Conservation (phyloP, 805 yeast species). For the Candida coquimbonensis region DNA sequence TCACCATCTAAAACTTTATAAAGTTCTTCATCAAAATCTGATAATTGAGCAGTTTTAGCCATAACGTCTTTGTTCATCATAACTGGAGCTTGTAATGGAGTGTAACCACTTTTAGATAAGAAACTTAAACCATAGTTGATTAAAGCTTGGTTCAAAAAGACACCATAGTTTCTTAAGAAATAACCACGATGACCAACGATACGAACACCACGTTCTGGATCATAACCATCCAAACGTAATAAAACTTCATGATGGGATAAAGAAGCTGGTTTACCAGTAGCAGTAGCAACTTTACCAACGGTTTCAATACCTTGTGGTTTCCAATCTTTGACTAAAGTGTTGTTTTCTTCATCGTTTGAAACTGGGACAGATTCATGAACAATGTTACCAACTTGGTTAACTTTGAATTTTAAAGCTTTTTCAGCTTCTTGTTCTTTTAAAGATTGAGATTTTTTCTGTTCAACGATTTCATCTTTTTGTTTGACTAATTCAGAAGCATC, state of each 20-base stretch:
- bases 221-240: conserved; percentile 93
- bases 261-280: conserved; percentile 66
- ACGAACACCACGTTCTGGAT: conserved; percentile 97
- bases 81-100: conserved; percentile 95
- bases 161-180: conserved; percentile 92
- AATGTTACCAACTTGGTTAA: conserved; percentile 86
- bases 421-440: conserved; percentile 78
- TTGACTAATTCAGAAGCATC: conserved; percentile 81
- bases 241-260: conserved; percentile 95
- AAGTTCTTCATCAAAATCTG: conserved; percentile 96
- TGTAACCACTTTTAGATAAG: conserved; percentile 70
- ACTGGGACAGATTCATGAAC: conserved; percentile 89
- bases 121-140: conserved; percentile 92
- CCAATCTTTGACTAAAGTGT: conserved; percentile 84
- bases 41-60: conserved; percentile 98
- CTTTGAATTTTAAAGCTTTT: conserved; percentile 64
- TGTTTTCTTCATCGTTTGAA: conserved; percentile 85
- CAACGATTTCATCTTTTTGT: conserved; percentile 69
- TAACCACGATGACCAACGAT: conserved; percentile 98
- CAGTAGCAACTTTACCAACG: conserved; percentile 63
- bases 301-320: conserved; percentile 62
- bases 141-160: conserved; percentile 94
- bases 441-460: conserved; percentile 59
- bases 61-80: conserved; percentile 99
- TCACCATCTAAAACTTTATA: conserved; percentile 96